Conservation (phyloP, 129 eudicot species). For the Chrysanthemum seticuspe region DNA sequence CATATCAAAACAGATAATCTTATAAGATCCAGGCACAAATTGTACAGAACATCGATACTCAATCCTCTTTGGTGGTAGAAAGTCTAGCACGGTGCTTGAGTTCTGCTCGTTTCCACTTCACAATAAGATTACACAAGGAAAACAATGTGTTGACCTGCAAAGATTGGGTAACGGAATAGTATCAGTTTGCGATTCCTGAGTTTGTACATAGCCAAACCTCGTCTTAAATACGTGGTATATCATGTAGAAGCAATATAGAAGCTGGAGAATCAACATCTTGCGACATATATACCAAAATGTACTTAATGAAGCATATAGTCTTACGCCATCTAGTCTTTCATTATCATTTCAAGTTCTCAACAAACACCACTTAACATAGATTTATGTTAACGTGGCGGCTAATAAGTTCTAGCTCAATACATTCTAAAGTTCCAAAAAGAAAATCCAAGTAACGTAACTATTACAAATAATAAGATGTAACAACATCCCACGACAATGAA, state of each 20-base stretch:
- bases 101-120: constrained; percentile 91
- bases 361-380: not conserved
- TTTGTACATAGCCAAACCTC: not conserved
- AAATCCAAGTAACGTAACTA: not conserved
- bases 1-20: constrained; percentile 22
- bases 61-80: constrained; percentile 64
- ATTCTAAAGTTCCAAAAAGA: not conserved
- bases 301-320: not conserved
- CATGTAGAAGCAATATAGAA: not conserved
- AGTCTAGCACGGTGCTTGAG: constrained; percentile 88
- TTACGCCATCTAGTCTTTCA: too few relatives aligned
- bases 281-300: not conserved
- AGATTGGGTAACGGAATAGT: not conserved
- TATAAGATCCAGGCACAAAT: constrained; percentile 5
- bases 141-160: constrained; percentile 82
- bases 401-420: not conserved
- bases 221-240: not conserved
- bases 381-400: not conserved
- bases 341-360: not conserved
- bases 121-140: constrained; percentile 72
- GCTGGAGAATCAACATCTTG: not conserved
- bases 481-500: not conserved
- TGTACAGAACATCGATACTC: constrained; percentile 20
- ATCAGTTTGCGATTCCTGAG: constrained; percentile 5
- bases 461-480: not conserved